Evolutionary conservation across 129 eudicot species (phyloP).

Genomic region (Dittrichia graveolens): DNA sequence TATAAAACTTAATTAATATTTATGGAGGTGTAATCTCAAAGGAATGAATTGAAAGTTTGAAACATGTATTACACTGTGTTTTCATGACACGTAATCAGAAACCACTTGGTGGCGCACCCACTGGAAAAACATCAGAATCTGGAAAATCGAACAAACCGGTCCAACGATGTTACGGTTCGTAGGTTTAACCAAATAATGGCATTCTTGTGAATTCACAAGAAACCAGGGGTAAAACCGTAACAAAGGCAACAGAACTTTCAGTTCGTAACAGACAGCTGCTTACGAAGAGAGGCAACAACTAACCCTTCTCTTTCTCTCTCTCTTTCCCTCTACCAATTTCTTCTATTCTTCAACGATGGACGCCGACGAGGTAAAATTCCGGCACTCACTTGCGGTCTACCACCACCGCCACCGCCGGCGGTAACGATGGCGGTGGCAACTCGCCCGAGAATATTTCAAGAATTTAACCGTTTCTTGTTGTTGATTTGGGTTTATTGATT

Average conservation of each 20-base stretch:
- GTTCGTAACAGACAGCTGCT: constrained; percentile 69
- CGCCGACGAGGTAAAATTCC: constrained; percentile 59
- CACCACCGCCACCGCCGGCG: background rate
- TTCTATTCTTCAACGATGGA: constrained; percentile 47
- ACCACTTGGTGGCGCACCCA: constrained; percentile 32
- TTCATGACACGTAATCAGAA: constrained; percentile 4
- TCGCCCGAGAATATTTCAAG: background rate
- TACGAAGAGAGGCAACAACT: constrained; percentile 38
- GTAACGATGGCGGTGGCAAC: constrained; percentile 25
- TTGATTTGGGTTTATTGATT: constrained; percentile 31
- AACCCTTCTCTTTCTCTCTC: constrained; percentile 32
- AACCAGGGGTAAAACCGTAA: constrained; percentile 41
- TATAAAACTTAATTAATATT: no score
- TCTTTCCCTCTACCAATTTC: background rate
- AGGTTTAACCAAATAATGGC: constrained; percentile 34
- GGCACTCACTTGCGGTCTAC: constrained; percentile 13
- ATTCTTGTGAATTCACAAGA: constrained; percentile 19
- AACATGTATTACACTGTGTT: background rate
- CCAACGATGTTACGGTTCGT: constrained; percentile 27
- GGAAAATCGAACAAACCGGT: constrained; percentile 36
- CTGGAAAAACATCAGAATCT: constrained; percentile 27
- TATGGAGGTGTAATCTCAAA: no score
- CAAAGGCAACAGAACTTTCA: constrained; percentile 46
- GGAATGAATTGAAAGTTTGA: no score
- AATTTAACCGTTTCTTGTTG: constrained; percentile 30